These are phyloP conservation scores for Rosa hybrid DNA, from an alignment of 331 rosid genomes.

Conservation along the genomic window DNA sequence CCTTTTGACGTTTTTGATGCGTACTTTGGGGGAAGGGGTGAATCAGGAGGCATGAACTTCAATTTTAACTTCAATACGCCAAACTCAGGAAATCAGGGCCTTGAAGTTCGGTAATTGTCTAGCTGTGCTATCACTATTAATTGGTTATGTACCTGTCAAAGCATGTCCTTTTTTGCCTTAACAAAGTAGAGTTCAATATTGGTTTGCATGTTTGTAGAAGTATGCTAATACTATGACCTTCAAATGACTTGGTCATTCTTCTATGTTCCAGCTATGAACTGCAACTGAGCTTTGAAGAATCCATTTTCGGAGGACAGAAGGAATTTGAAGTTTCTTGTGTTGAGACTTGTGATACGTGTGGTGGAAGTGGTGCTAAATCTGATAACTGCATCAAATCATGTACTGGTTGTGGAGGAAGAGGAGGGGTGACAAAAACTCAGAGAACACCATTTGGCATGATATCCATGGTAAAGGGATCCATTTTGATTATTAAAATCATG, in stretches of 20 bases:
- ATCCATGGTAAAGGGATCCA: slow-evolving; percentile 61
- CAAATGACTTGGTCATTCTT: slow-evolving; percentile 5
- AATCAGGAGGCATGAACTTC: slow-evolving; percentile 60
- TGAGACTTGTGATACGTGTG: slow-evolving; percentile 66
- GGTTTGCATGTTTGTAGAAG: neutral
- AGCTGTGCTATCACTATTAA: slow-evolving; percentile 14
- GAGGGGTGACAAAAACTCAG: slow-evolving; percentile 77
- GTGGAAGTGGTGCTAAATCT: slow-evolving; percentile 90
- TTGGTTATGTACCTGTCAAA: neutral
- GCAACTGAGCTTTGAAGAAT: slow-evolving; percentile 80
- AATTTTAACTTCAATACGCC: slow-evolving; percentile 44
- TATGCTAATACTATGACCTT: neutral
- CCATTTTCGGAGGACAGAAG: slow-evolving; percentile 72
- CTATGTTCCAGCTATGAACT: slow-evolving; percentile 60
- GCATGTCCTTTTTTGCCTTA: neutral
- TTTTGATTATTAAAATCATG: neutral
- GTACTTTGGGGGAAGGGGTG: slow-evolving; percentile 72
- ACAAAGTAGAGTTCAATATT: neutral
- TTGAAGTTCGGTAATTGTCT: slow-evolving; percentile 64
- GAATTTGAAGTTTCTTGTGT: slow-evolving; percentile 70
- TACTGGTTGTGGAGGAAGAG: slow-evolving; percentile 79
- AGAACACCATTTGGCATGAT: slow-evolving; percentile 89
- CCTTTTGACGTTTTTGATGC: slow-evolving; percentile 72
- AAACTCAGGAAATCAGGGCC: slow-evolving; percentile 36
- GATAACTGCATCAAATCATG: slow-evolving; percentile 61